phyloP scores from a whole-genome alignment of 2,329 filamentous ascomycete species.

The Cladosporium phlei region DNA sequence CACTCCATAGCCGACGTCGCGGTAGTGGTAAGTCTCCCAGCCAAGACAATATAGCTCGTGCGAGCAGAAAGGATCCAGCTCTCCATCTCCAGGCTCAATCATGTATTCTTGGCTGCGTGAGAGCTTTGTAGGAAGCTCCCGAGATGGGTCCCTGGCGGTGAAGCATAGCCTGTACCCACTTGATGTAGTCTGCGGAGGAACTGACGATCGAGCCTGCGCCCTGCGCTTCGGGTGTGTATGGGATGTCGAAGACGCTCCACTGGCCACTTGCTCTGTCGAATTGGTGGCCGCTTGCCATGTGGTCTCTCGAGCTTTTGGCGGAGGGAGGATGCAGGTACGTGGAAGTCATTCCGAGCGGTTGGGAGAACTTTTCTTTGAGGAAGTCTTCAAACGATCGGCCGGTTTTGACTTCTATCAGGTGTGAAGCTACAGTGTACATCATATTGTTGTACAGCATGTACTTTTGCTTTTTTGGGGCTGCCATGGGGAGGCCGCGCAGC shows the following conservation, averaged over 20 bases:
- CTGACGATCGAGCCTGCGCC: constrained; percentile 44
- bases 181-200: constrained; percentile 30
- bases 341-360: constrained; percentile 45
- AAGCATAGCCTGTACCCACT: constrained; percentile 30
- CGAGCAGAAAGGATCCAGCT: constrained; percentile 20
- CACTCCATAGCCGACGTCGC: constrained; percentile 27
- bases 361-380: constrained; percentile 41
- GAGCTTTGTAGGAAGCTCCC: constrained; percentile 22
- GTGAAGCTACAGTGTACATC: constrained; percentile 45
- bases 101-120: constrained; percentile 26
- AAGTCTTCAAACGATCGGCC: constrained; percentile 38
- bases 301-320: constrained; percentile 19
- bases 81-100: constrained; percentile 17
- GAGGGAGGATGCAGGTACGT: constrained; percentile 34
- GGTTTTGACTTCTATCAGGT: constrained; percentile 45
- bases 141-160: constrained; percentile 26
- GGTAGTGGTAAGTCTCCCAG: constrained; percentile 28
- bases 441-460: constrained; percentile 48
- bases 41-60: constrained; percentile 26
- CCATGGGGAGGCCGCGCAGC: constrained; percentile 44
- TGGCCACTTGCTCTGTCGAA: constrained; percentile 27
- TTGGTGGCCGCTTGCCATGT: constrained; percentile 32
- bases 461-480: constrained; percentile 40
- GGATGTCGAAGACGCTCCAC: constrained; percentile 31
- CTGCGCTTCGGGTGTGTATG: constrained; percentile 31